These are phyloP conservation scores for Leishmania martiniquensis DNA, from an alignment of 208 protist genomes.

Conservation along the genomic window DNA sequence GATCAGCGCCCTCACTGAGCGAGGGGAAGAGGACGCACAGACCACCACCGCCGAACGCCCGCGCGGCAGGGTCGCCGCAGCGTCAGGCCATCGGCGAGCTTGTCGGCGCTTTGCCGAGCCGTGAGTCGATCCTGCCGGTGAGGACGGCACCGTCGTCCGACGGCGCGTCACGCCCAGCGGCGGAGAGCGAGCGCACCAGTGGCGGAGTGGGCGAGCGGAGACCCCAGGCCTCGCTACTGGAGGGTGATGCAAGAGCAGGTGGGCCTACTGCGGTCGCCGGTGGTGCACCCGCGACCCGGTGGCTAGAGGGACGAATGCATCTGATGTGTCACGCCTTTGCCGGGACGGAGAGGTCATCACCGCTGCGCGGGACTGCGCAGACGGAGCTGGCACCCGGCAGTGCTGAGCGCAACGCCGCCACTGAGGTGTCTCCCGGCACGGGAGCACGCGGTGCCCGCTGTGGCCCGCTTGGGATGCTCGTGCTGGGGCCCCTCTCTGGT, in stretches of 20 bases:
- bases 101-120: not conserved
- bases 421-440: not conserved
- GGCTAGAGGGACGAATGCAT: not conserved
- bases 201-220: not conserved
- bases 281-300: not conserved
- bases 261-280: not conserved
- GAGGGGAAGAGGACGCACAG: not conserved
- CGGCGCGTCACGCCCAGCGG: not conserved
- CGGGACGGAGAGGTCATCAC: constrained; percentile 20
- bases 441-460: not conserved
- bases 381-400: not conserved
- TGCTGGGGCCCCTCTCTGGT: not conserved
- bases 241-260: not conserved
- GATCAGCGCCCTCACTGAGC: not conserved
- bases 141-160: constrained; percentile 5
- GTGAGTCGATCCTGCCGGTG: constrained; percentile 10
- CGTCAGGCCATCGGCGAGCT: not conserved
- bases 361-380: not conserved
- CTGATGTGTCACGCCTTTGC: not conserved
- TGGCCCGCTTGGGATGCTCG: not conserved
- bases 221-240: not conserved
- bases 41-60: not conserved
- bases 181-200: not conserved
- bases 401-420: not conserved
- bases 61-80: not conserved